Conservation (phyloP, 2,329 filamentous ascomycete species). For the Coleophoma crateriformis region DNA sequence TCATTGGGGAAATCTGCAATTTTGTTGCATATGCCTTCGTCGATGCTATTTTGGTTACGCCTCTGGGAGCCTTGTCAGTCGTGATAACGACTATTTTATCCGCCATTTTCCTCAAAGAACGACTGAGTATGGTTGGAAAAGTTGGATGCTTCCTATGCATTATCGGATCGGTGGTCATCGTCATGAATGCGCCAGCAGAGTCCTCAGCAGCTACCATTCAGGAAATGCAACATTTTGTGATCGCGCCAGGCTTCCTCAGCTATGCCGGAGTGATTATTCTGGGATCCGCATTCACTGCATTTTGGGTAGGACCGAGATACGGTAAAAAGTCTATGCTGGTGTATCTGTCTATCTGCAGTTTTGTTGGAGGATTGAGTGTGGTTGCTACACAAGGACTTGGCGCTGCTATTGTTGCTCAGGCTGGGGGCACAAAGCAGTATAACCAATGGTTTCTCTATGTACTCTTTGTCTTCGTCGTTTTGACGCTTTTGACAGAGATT, state of each 20-base stretch:
- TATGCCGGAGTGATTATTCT: slow-evolving; percentile 82
- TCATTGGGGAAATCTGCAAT: slow-evolving; percentile 92
- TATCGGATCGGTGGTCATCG: slow-evolving; percentile 86
- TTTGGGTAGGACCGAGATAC: slow-evolving; percentile 81
- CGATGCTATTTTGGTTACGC: slow-evolving; percentile 91
- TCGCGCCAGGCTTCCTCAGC: slow-evolving; percentile 77
- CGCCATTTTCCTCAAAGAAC: slow-evolving; percentile 92
- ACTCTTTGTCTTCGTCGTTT: slow-evolving; percentile 81
- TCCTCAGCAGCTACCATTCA: slow-evolving; percentile 84
- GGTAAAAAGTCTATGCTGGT: slow-evolving; percentile 98
- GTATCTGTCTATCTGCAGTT: slow-evolving; percentile 92
- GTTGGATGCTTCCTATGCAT: slow-evolving; percentile 95
- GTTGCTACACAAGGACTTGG: slow-evolving; percentile 92
- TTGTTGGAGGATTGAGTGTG: slow-evolving; percentile 89
- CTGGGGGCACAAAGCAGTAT: slow-evolving; percentile 77
- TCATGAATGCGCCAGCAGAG: slow-evolving; percentile 84
- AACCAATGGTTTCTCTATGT: slow-evolving; percentile 98
- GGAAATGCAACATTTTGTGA: slow-evolving; percentile 84
- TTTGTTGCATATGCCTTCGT: slow-evolving; percentile 96
- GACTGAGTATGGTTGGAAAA: slow-evolving; percentile 91
- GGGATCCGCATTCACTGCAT: slow-evolving; percentile 63
- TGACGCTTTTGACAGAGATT: slow-evolving; percentile 88
- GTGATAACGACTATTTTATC: slow-evolving; percentile 89
- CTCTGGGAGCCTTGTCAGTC: slow-evolving; percentile 83
- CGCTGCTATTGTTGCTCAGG: slow-evolving; percentile 84